phyloP scores from a whole-genome alignment of 495 filamentous ascomycete species.

The Neurospora sublineolata region DNA sequence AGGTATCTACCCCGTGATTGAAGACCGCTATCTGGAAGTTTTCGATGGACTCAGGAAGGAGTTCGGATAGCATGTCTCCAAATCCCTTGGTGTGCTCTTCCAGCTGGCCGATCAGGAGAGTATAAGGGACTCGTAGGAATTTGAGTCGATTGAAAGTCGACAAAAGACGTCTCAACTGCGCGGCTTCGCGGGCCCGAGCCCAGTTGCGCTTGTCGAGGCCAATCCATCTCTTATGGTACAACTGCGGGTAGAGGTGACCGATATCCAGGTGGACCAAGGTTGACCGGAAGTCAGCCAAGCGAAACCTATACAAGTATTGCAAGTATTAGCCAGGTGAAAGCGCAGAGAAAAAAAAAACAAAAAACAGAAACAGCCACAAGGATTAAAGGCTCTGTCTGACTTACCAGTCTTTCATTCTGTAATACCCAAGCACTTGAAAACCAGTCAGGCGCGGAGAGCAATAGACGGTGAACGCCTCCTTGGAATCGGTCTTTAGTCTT shows the following conservation, averaged over 20 bases:
- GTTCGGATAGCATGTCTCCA: background rate
- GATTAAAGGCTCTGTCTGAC: background rate
- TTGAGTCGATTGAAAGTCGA: background rate
- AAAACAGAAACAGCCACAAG: background rate
- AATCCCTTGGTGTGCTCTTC: background rate
- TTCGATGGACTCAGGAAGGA: background rate
- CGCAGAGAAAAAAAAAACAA: too few species aligned
- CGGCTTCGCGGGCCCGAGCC: background rate
- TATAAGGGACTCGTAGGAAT: background rate
- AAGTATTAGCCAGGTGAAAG: background rate
- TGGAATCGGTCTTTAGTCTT: background rate
- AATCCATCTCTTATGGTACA: background rate
- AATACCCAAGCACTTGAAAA: background rate
- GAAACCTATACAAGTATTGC: background rate
- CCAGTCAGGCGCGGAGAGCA: background rate
- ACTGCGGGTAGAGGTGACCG: background rate
- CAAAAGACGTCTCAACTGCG: background rate
- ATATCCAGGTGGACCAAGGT: background rate
- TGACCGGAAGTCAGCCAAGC: background rate
- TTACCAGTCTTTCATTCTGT: background rate
- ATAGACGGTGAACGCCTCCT: background rate
- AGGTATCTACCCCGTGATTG: background rate
- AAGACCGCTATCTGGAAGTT: background rate
- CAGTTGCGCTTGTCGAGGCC: background rate
- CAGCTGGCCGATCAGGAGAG: background rate